Conservation (phyloP, 305 asterid genomes). For the Solanum chacoense region DNA sequence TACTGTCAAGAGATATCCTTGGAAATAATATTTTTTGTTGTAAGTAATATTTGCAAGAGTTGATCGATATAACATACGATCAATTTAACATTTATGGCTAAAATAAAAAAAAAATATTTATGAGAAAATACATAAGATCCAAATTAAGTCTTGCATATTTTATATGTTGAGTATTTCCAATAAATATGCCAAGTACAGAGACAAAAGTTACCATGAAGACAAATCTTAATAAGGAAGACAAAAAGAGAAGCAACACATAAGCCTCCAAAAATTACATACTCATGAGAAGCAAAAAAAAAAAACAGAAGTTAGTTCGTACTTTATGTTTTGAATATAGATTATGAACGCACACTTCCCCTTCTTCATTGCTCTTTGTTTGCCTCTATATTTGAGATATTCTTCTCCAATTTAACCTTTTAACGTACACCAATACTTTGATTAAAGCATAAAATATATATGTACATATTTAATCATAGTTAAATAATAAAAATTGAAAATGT, state of each 20-base stretch:
- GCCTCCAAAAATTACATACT: background rate
- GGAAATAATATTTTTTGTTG: too few species aligned
- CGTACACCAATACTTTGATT: background rate
- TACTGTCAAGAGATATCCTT: too few species aligned
- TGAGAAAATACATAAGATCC: background rate
- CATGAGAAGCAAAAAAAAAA: background rate
- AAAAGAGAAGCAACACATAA: background rate
- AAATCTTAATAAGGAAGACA: background rate
- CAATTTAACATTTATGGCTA: background rate
- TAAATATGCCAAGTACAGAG: background rate
- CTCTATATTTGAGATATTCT: background rate
- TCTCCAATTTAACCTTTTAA: background rate
- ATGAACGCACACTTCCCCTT: background rate
- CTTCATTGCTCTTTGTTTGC: background rate
- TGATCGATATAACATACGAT: background rate
- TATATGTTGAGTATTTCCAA: background rate
- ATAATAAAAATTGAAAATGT: background rate
- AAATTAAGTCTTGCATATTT: background rate
- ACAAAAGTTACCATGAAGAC: background rate
- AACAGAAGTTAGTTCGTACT: background rate
- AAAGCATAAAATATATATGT: background rate
- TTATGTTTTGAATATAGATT: too few species aligned
- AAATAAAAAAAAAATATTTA: too few species aligned
- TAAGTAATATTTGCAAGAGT: background rate
- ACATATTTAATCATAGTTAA: too few species aligned